phyloP scores from a whole-genome alignment of 306 rosid species.

The Trichosanthes cucumerina region DNA sequence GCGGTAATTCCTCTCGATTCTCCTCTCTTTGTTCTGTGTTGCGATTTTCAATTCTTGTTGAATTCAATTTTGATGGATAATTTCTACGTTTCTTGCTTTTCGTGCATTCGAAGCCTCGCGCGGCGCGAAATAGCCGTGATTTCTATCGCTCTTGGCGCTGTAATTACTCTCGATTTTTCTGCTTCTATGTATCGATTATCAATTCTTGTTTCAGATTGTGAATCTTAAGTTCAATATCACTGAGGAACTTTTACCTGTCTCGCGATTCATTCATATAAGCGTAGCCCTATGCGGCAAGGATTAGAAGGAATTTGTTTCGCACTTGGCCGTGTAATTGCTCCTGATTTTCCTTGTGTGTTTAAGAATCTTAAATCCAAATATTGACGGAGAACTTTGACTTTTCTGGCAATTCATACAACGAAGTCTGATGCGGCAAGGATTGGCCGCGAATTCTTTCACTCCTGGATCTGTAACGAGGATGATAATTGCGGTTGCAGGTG shows the following conservation, averaged over 20 bases:
- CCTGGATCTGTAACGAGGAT: not conserved
- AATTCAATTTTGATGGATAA: slow-evolving; percentile 15
- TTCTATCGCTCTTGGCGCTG: slow-evolving; percentile 6
- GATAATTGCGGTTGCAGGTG: slow-evolving; percentile 18
- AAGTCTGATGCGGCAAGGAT: no score
- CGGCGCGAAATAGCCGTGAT: not conserved
- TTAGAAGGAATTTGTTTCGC: not conserved
- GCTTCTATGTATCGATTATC: not conserved
- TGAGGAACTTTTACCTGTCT: slow-evolving; percentile 24
- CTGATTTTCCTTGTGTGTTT: not conserved
- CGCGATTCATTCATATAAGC: slow-evolving; percentile 24
- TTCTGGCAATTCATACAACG: no score
- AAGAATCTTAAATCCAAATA: no score
- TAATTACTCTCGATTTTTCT: not conserved
- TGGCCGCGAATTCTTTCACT: no score
- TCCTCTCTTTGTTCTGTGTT: not conserved
- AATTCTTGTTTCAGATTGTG: slow-evolving; percentile 3
- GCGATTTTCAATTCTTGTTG: not conserved
- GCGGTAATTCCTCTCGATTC: not conserved
- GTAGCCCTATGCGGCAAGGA: not conserved
- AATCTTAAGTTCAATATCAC: not conserved
- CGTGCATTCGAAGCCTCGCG: slow-evolving; percentile 9
- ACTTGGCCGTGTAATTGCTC: slow-evolving; percentile 9
- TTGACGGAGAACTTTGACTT: no score
- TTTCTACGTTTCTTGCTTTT: slow-evolving; percentile 29